These are phyloP conservation scores for Tinospora cordifolia DNA, from an alignment of 164 flowering plant species.

Conservation along the genomic window DNA sequence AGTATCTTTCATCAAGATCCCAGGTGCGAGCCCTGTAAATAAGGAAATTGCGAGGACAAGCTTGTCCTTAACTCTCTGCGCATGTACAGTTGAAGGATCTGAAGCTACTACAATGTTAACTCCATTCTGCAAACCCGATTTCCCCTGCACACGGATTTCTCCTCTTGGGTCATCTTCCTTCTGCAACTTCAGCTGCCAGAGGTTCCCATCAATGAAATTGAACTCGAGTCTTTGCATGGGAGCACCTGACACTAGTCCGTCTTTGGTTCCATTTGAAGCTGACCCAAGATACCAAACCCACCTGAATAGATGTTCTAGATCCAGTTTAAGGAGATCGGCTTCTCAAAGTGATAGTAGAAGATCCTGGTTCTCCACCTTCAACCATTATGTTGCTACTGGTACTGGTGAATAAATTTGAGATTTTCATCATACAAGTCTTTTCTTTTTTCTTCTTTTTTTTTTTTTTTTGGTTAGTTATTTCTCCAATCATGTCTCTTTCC, in stretches of 20 bases:
- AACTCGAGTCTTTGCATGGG: slow-evolving; percentile 66
- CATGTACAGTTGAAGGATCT: slow-evolving; percentile 46
- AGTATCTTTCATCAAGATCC: slow-evolving; percentile 64
- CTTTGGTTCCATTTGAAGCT: slow-evolving; percentile 29
- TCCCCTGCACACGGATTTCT: slow-evolving; percentile 32
- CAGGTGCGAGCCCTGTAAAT: slow-evolving; percentile 31
- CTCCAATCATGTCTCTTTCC: slow-evolving; percentile 3
- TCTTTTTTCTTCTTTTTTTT: not conserved
- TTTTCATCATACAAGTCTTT: not conserved
- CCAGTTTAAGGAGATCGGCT: slow-evolving; percentile 43
- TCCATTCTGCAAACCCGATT: slow-evolving; percentile 53
- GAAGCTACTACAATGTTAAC: slow-evolving; percentile 40
- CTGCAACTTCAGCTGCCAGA: slow-evolving; percentile 57
- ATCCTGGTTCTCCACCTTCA: slow-evolving; percentile 59
- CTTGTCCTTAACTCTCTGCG: slow-evolving; percentile 56
- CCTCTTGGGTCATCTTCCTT: slow-evolving; percentile 42
- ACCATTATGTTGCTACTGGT: slow-evolving; percentile 43
- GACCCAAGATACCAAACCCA: slow-evolving; percentile 29
- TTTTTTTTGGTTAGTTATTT: not conserved
- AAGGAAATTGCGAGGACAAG: slow-evolving; percentile 57
- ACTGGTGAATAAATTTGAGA: slow-evolving; percentile 32
- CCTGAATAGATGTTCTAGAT: slow-evolving; percentile 42
- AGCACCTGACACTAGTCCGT: slow-evolving; percentile 40
- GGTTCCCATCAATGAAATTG: slow-evolving; percentile 58
- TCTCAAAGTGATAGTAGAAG: slow-evolving; percentile 47